Evolutionary conservation across 2,329 filamentous ascomycete species (phyloP).

Genomic region (Aspergillus aculeatinus): DNA sequence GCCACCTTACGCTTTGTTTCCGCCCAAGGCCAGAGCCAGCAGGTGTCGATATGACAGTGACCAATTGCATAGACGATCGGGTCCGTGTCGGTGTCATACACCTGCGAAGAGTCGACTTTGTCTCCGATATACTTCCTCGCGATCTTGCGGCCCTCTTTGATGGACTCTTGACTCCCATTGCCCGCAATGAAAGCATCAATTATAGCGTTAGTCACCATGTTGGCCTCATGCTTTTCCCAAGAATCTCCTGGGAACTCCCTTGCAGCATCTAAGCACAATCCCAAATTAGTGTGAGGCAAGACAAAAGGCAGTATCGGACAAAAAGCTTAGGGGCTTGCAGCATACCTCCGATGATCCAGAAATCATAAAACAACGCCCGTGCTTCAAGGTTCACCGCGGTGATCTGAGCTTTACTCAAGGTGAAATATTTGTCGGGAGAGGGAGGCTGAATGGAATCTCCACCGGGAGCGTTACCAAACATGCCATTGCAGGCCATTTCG

Average conservation of each 20-base stretch:
- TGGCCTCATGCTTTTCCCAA: conserved; percentile 60
- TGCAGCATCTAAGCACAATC: conserved; percentile 65
- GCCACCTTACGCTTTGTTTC: conserved; percentile 97
- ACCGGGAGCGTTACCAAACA: conserved; percentile 90
- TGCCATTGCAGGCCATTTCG: conserved; percentile 97
- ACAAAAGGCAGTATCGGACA: not conserved
- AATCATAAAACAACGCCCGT: conserved; percentile 80
- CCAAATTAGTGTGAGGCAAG: not conserved
- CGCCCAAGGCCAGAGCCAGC: conserved; percentile 98
- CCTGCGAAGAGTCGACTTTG: conserved; percentile 75
- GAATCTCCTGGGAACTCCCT: conserved; percentile 91
- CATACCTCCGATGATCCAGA: conserved; percentile 77
- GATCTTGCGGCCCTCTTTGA: conserved; percentile 77
- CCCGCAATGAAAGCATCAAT: conserved; percentile 87
- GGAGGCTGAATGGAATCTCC: conserved; percentile 89
- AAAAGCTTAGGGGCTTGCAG: not conserved
- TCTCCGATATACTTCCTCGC: conserved; percentile 79
- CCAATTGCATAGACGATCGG: conserved; percentile 85
- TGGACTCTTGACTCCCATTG: conserved; percentile 68
- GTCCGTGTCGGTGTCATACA: conserved; percentile 74
- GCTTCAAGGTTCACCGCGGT: conserved; percentile 86
- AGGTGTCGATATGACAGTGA: conserved; percentile 96
- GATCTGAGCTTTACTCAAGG: conserved; percentile 75
- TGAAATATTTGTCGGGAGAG: conserved; percentile 77
- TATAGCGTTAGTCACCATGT: conserved; percentile 80